These are phyloP conservation scores for Linaria vulgaris DNA, from an alignment of 257 asterid species.

Conservation along the genomic window DNA sequence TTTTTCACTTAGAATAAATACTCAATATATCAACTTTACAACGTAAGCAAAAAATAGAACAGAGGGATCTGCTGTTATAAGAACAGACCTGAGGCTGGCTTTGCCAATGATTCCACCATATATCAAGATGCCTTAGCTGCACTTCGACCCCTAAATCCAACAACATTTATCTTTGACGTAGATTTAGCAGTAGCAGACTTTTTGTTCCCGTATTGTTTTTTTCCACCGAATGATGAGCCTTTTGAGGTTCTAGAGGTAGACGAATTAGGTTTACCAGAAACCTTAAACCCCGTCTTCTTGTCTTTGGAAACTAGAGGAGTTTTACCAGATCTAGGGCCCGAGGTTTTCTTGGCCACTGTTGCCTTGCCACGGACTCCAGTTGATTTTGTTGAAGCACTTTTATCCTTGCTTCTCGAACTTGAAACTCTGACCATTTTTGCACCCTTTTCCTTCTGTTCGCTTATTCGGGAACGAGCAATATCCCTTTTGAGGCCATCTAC, in stretches of 20 bases:
- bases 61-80: slow-evolving; percentile 17
- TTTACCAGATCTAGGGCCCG: slow-evolving; percentile 41
- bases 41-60: slow-evolving; percentile 12
- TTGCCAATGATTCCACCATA: neutral
- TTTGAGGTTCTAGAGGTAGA: slow-evolving; percentile 38
- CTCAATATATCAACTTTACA: slow-evolving; percentile 6
- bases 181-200: slow-evolving; percentile 37
- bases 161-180: slow-evolving; percentile 68
- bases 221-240: slow-evolving; percentile 32
- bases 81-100: neutral
- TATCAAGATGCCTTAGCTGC: slow-evolving; percentile 50
- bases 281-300: slow-evolving; percentile 38
- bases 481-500: slow-evolving; percentile 76
- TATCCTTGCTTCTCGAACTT: slow-evolving; percentile 40
- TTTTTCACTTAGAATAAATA: slow-evolving; percentile 12
- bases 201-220: slow-evolving; percentile 40
- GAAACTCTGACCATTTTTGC: slow-evolving; percentile 52
- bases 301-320: slow-evolving; percentile 35
- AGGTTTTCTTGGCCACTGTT: slow-evolving; percentile 33
- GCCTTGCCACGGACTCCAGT: slow-evolving; percentile 40
- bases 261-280: slow-evolving; percentile 38
- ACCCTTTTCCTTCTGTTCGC: slow-evolving; percentile 64
- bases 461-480: slow-evolving; percentile 65
- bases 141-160: slow-evolving; percentile 92
- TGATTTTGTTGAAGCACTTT: slow-evolving; percentile 35